phyloP scores from a whole-genome alignment of 495 filamentous ascomycete species.

The Tuber calosporum region DNA sequence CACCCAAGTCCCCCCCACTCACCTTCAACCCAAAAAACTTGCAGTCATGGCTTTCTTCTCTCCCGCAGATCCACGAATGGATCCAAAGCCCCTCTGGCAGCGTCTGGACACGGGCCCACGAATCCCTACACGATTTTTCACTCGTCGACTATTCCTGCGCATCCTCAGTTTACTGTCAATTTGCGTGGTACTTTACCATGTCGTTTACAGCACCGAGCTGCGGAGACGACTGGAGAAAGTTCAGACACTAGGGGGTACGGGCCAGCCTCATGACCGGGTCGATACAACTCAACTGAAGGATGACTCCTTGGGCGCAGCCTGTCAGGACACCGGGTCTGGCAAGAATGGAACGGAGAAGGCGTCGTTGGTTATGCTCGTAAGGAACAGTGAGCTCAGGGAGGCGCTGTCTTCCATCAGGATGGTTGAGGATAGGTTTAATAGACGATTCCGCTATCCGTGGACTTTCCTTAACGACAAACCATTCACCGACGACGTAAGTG shows the following conservation, averaged over 20 bases:
- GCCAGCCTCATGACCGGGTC: neutral
- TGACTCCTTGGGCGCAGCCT: neutral
- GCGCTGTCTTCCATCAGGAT: constrained; percentile 29
- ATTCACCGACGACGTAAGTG: constrained; percentile 63
- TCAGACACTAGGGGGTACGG: neutral
- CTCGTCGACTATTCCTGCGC: constrained; percentile 10
- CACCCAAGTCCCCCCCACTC: neutral
- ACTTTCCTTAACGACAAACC: constrained; percentile 95
- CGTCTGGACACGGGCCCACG: constrained; percentile 8
- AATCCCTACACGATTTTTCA: constrained; percentile 11
- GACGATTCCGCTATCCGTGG: constrained; percentile 98
- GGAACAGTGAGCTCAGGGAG: constrained; percentile 30
- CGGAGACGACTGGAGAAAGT: constrained; percentile 12
- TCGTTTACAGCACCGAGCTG: constrained; percentile 22
- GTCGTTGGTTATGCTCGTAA: constrained; percentile 35
- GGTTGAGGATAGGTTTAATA: constrained; percentile 51
- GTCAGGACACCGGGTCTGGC: constrained; percentile 4
- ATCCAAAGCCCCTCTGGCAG: constrained; percentile 7
- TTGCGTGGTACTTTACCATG: constrained; percentile 23
- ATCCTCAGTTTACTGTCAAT: constrained; percentile 10
- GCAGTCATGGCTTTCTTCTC: neutral
- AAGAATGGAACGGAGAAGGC: constrained; percentile 33
- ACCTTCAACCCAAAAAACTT: neutral
- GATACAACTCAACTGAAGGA: neutral
- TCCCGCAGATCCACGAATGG: neutral